Conservation (phyloP, 2,329 filamentous ascomycete genomes). For the Phyllosticta citriasiana region DNA sequence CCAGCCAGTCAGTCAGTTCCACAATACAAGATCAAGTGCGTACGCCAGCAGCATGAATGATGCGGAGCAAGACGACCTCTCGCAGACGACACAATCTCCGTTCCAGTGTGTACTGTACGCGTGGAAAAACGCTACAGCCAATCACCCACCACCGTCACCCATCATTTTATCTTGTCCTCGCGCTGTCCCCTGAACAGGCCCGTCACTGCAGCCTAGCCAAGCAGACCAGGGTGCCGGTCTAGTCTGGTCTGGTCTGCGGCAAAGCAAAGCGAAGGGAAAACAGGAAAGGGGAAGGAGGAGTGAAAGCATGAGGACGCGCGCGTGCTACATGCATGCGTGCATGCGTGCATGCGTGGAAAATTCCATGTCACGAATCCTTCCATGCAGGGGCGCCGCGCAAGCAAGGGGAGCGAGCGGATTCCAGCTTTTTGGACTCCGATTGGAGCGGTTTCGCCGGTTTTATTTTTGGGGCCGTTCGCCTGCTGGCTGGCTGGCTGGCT, state of each 20-base stretch:
- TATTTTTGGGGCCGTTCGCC: not conserved
- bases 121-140: too few relatives aligned
- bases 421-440: not conserved
- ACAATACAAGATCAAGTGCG: too few relatives aligned
- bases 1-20: too few relatives aligned
- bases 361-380: not conserved
- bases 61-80: too few relatives aligned
- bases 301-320: not conserved
- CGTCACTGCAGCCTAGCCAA: too few relatives aligned
- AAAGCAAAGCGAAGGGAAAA: not conserved
- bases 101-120: too few relatives aligned
- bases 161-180: too few relatives aligned
- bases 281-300: not conserved
- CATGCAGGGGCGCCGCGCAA: not conserved
- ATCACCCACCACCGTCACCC: too few relatives aligned
- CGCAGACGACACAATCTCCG: too few relatives aligned
- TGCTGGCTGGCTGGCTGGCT: too few relatives aligned
- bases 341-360: not conserved
- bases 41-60: too few relatives aligned
- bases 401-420: not conserved
- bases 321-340: not conserved
- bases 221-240: not conserved
- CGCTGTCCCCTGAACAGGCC: too few relatives aligned
- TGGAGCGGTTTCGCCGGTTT: not conserved
- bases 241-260: not conserved